phyloP scores from a whole-genome alignment of 2,329 filamentous ascomycete species.

The Aspergillus eucalypticola region DNA sequence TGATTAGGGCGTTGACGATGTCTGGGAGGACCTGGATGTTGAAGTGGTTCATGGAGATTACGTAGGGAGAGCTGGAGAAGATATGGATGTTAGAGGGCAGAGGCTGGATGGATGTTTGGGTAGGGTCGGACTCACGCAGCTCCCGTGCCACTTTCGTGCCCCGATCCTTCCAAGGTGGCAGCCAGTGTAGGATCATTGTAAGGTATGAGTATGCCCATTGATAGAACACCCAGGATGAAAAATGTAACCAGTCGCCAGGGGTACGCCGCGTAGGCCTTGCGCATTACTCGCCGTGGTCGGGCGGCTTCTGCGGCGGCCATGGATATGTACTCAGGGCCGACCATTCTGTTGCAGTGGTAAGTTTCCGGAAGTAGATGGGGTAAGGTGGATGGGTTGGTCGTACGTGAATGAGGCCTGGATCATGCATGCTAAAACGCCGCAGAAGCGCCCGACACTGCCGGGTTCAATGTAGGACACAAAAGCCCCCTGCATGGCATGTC shows the following conservation, averaged over 20 bases:
- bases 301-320: constrained; percentile 66
- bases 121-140: constrained; percentile 47
- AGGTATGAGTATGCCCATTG: constrained; percentile 67
- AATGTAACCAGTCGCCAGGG: constrained; percentile 75
- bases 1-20: constrained; percentile 68
- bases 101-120: neutral
- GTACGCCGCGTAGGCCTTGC: constrained; percentile 70
- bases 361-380: neutral
- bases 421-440: constrained; percentile 64
- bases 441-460: constrained; percentile 59
- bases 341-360: constrained; percentile 41
- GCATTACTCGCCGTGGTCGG: constrained; percentile 67
- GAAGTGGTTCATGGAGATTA: constrained; percentile 64
- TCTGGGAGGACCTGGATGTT: constrained; percentile 63
- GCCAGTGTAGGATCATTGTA: constrained; percentile 63
- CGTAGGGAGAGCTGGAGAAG: constrained; percentile 57
- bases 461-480: constrained; percentile 65
- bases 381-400: neutral
- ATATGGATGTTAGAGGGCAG: neutral
- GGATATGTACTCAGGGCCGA: constrained; percentile 65
- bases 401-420: constrained; percentile 66
- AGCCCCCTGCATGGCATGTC: constrained; percentile 43
- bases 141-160: constrained; percentile 52
- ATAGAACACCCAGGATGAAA: constrained; percentile 69
- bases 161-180: constrained; percentile 50